A percentile compares a stretch with the other conserved stretches of the same genome.
These are phyloP conservation scores for Patellifolia procumbens DNA, from an alignment of 179 eudicot genomes.

Conservation along the genomic window DNA sequence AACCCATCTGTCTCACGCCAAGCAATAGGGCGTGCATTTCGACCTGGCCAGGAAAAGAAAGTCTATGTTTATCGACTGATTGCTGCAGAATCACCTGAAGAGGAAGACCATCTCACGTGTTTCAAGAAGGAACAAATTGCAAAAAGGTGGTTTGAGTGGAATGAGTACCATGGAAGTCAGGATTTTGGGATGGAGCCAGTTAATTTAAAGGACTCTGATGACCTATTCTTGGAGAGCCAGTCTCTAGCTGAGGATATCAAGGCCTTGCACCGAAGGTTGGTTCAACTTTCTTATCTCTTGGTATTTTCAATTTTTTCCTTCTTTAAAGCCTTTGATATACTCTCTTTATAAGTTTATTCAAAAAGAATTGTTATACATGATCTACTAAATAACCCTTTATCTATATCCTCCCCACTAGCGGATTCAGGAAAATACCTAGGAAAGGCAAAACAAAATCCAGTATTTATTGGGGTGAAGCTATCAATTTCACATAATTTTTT, in stretches of 20 bases:
- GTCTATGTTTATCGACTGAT: constrained; percentile 56
- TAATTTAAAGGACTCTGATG: constrained; percentile 58
- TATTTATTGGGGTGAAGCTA: too few species aligned
- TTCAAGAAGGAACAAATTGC: constrained; percentile 67
- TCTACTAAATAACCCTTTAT: too few species aligned
- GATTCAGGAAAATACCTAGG: too few species aligned
- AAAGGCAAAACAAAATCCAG: too few species aligned
- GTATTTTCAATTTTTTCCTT: neutral
- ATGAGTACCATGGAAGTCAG: constrained; percentile 42
- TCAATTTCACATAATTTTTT: too few species aligned
- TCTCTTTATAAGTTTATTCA: neutral
- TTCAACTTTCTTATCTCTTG: neutral
- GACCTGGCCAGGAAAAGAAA: constrained; percentile 87
- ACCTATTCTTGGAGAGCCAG: constrained; percentile 57
- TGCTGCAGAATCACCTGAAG: constrained; percentile 67
- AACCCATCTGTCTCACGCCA: constrained; percentile 94
- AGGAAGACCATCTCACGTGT: constrained; percentile 58
- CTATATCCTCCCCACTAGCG: too few species aligned
- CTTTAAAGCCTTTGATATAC: neutral
- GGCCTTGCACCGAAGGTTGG: constrained; percentile 65
- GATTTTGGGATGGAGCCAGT: constrained; percentile 60
- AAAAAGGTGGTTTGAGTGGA: constrained; percentile 83
- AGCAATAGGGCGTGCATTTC: constrained; percentile 92
- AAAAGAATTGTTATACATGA: too few species aligned
- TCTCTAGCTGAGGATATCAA: constrained; percentile 57